Percentiles rank a stretch among this genome's conserved stretches.
Evolutionary conservation across 352 stramenopile genomes (phyloP).

Genomic region (Halophytophthora batemanensis): DNA sequence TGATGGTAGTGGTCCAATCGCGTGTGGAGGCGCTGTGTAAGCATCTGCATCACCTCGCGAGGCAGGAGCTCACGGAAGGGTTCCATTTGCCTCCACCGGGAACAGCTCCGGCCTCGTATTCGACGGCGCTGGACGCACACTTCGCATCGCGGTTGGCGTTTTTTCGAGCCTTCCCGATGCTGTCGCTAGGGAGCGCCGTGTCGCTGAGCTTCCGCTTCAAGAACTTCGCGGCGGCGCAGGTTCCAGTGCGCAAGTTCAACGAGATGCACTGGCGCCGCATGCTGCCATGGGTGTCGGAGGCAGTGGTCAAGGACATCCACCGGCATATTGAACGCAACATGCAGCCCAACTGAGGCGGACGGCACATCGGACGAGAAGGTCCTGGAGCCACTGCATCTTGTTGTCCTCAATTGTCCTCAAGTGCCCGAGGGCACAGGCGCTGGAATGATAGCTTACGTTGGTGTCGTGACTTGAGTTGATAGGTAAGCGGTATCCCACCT

Average conservation of each 20-base stretch:
- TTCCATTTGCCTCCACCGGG: constrained; percentile 32
- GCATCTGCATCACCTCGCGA: constrained; percentile 26
- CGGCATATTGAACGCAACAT: constrained; percentile 35
- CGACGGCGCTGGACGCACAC: constrained; percentile 32
- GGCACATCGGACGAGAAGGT: no score
- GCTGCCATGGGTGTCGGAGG: constrained; percentile 74
- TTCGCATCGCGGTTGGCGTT: constrained; percentile 60
- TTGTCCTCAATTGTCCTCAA: no score
- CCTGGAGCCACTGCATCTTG: no score
- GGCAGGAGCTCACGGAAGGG: constrained; percentile 31
- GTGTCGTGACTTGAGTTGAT: no score
- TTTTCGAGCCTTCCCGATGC: constrained; percentile 41
- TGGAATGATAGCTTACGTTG: no score
- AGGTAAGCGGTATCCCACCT: no score
- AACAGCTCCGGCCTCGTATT: constrained; percentile 1
- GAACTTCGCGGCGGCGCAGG: constrained; percentile 52
- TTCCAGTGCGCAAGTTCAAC: constrained; percentile 81
- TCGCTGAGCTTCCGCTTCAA: constrained; percentile 79
- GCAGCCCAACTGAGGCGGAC: constrained; percentile 11
- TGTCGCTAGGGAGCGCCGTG: constrained; percentile 62
- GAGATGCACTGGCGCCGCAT: constrained; percentile 85
- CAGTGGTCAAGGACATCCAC: constrained; percentile 46
- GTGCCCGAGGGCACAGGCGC: no score
- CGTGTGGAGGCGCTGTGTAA: constrained; percentile 12
- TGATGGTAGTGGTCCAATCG: constrained; percentile 20